Conservation (phyloP, 371 early-diverging fungal species). For the Mucor velutinosus region DNA sequence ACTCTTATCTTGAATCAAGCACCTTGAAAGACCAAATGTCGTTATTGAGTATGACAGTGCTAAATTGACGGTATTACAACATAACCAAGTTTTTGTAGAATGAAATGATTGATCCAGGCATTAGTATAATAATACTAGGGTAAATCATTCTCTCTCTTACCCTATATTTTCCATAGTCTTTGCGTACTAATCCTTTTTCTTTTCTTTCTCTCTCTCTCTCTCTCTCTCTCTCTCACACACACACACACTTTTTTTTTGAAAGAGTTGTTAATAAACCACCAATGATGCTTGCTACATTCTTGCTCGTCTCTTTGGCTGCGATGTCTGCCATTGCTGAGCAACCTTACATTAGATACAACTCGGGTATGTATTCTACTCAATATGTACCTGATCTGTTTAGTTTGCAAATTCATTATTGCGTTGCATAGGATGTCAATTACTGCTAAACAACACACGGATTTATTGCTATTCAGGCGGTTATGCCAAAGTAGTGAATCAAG, state of each 20-base stretch:
- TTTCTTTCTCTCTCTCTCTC: background rate
- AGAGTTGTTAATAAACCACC: background rate
- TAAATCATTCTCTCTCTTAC: background rate
- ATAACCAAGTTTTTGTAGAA: background rate
- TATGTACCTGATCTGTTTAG: background rate
- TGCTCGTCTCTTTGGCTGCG: background rate
- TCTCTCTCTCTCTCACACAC: background rate
- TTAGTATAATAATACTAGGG: background rate
- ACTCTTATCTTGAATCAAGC: background rate
- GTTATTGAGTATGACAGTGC: background rate
- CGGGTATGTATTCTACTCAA: slow-evolving; percentile 1
- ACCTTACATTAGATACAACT: slow-evolving; percentile 4
- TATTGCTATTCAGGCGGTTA: slow-evolving; percentile 16
- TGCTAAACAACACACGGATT: slow-evolving; percentile 12
- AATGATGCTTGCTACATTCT: background rate
- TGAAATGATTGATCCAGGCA: background rate
- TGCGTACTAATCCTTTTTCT: background rate
- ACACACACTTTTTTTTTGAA: no score
- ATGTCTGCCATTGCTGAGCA: background rate
- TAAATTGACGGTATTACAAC: background rate
- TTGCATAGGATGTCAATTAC: slow-evolving; percentile 9
- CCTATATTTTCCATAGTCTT: no score
- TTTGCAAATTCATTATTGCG: background rate
- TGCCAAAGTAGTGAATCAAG: slow-evolving; percentile 4
- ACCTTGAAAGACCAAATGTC: background rate